phyloP scores from a whole-genome alignment of 2,329 filamentous ascomycete genomes.

The Pyricularia sp. region DNA sequence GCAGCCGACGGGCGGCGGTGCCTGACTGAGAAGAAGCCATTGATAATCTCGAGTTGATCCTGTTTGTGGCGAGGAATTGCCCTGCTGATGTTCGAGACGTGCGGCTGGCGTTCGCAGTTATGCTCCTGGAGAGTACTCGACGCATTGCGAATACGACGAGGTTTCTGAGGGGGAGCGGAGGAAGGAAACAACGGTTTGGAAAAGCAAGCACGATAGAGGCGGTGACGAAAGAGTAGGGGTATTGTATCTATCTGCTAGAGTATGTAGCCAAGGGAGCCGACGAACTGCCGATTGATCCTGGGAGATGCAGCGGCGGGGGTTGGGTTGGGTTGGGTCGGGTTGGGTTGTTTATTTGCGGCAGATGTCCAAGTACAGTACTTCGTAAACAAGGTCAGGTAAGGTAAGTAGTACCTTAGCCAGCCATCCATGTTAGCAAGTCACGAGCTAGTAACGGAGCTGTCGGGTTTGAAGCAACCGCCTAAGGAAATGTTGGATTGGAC shows the following conservation, averaged over 20 bases:
- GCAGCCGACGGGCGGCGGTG: constrained; percentile 33
- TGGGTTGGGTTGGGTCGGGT: too few relatives aligned
- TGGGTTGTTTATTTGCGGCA: too few relatives aligned
- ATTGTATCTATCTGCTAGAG: neutral
- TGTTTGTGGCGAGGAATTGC: constrained; percentile 12
- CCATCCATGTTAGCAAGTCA: too few relatives aligned
- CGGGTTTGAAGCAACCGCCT: neutral
- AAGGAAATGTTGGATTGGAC: neutral
- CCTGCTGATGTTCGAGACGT: constrained; percentile 16
- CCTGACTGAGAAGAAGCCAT: constrained; percentile 3
- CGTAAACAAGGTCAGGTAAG: neutral
- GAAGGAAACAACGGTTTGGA: neutral
- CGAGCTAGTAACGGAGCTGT: neutral
- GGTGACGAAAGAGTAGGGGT: neutral
- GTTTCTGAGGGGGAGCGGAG: neutral
- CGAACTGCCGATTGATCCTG: neutral
- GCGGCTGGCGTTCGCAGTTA: constrained; percentile 23
- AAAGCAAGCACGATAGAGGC: neutral
- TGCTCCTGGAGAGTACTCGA: constrained; percentile 32
- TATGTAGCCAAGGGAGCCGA: neutral
- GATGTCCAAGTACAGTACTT: neutral
- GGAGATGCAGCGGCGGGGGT: neutral
- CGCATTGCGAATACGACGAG: constrained; percentile 27
- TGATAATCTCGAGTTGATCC: constrained; percentile 15
- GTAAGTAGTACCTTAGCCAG: neutral